Base-by-base conservation (phyloP, 108 stramenopile genomes). In the Phaeodactylum tricornutum region DNA sequence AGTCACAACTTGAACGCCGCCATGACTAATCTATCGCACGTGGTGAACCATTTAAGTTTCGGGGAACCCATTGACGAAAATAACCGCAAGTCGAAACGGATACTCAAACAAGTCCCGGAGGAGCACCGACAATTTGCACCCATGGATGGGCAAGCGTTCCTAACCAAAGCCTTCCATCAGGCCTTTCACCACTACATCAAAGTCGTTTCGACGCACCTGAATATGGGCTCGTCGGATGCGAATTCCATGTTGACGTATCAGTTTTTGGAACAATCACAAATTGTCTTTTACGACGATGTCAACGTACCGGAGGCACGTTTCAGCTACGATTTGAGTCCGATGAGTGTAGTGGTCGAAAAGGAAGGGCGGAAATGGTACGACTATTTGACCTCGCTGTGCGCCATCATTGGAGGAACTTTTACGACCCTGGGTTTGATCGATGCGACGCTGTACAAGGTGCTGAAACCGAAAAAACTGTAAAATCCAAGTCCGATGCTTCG, bases 141-240 rank as follows among this genome's bases (percentile, higher is more conserved):
- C 27, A 72, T 96, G 70, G 89, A 98, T 66, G 85, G 72, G 14
- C 38, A 55, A 28, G 34, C 40, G 46, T 98, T 75, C 47, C 30
- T 60, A 25, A 88, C 80, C 0, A 47, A 59, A 28, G 55, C 79
- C 29, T 85, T 71, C 50, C 96, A 98, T 68, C 73, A 81, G 55
- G 95, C 94, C 16, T 84, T 76, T 53, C 95, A 98, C 69, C 97
- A 98, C 63, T 96, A 98, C 74, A 84, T 96, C 53, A 98, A 98
- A 71, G 95, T 98, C n/a, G 92, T 96, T 19, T 88, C 88, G 11
- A 93, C 90, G 1, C 86, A 91, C 55, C 59, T 95, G 21, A 80
- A 80, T 37, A 70, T 84, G 57, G 82, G 84, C 24, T 22, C 45
- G 2, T 55, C 73, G 0, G 60, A 55, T 51, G 47, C 67, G 41